Conservation (phyloP, 306 rosid genomes). For the Rubus parviflorus region DNA sequence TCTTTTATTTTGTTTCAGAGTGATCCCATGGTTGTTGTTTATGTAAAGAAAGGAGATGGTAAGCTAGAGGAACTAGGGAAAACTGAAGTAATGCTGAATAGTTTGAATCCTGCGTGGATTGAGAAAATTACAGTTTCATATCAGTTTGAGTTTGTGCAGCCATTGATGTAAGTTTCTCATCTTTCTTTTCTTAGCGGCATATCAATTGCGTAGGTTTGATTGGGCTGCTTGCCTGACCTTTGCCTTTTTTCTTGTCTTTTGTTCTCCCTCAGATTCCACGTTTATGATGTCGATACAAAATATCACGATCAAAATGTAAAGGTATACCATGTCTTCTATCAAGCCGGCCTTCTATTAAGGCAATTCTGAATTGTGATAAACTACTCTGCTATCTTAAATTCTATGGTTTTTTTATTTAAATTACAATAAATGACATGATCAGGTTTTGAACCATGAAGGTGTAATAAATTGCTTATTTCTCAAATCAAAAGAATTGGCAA, state of each 20-base stretch:
- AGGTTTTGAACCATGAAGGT: background rate
- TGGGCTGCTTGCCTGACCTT: background rate
- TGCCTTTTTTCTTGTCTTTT: constrained; percentile 10
- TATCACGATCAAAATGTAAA: constrained; percentile 54
- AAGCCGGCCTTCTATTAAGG: background rate
- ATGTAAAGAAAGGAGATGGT: constrained; percentile 52
- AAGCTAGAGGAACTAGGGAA: constrained; percentile 73
- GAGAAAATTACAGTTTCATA: constrained; percentile 60
- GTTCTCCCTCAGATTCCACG: constrained; percentile 54
- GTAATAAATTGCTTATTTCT: background rate
- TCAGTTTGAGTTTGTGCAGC: constrained; percentile 79
- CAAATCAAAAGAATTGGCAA: background rate
- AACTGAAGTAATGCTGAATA: constrained; percentile 76
- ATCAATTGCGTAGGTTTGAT: background rate
- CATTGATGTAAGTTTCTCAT: constrained; percentile 56
- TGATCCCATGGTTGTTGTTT: constrained; percentile 80
- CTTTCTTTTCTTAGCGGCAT: background rate
- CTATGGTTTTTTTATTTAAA: background rate
- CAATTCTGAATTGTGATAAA: background rate
- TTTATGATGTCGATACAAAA: constrained; percentile 77
- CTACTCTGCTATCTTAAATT: too few relatives aligned
- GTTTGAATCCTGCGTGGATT: constrained; percentile 73
- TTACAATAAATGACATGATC: background rate
- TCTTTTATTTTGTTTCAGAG: constrained; percentile 34
- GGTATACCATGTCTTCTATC: constrained; percentile 44